Conservation (phyloP, 352 stramenopile species). For the Pythium chondricola region DNA sequence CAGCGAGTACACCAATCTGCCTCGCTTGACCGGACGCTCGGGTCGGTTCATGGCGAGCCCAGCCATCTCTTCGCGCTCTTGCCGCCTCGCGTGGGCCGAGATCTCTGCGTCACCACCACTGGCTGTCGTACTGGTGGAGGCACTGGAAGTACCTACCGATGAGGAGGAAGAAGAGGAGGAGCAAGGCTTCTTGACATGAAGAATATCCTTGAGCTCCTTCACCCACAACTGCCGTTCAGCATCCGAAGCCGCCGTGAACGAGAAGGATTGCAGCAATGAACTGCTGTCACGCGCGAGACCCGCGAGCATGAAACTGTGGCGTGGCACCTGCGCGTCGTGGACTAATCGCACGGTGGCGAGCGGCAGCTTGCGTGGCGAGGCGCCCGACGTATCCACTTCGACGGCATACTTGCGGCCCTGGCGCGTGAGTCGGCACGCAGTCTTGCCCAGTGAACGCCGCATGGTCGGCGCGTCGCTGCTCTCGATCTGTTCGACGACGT, state of each 20-base stretch:
- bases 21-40: constrained; percentile 15
- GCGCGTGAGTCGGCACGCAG: constrained; percentile 11
- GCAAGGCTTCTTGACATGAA: no score
- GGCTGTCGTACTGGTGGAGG: background rate
- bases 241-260: constrained; percentile 11
- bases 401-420: constrained; percentile 7
- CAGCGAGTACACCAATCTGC: constrained; percentile 43
- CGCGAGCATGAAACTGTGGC: constrained; percentile 9
- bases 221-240: constrained; percentile 13
- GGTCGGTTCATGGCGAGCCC: constrained; percentile 4
- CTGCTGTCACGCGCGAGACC: background rate
- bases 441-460: constrained; percentile 36
- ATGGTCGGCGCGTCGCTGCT: constrained; percentile 8
- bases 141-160: constrained; percentile 1
- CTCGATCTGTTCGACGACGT: constrained; percentile 40
- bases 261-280: background rate
- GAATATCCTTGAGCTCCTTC: constrained; percentile 7
- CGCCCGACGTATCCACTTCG: constrained; percentile 6
- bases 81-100: constrained; percentile 7
- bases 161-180: background rate
- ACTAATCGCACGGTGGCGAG: constrained; percentile 11
- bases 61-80: constrained; percentile 10
- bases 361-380: background rate
- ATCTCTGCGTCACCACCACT: no score
- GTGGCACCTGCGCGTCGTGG: constrained; percentile 10